A percentile compares a stretch with the other conserved stretches of the same genome.
These are phyloP conservation scores for Corylus heterophylla DNA, from an alignment of 306 rosid genomes.

Conservation along the genomic window DNA sequence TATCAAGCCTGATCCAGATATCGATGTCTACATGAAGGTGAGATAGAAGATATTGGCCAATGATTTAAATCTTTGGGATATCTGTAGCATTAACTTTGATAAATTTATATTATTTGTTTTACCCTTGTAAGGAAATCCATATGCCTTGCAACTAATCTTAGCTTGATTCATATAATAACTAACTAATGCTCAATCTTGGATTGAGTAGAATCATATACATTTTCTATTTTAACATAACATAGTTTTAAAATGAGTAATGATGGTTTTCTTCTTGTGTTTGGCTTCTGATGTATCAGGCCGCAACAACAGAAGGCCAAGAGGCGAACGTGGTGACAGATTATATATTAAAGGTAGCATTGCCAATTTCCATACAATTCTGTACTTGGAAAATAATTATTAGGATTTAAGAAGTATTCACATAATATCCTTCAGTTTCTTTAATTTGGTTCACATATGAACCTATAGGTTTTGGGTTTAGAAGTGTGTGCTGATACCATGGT, in stretches of 20 bases:
- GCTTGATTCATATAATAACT: neutral
- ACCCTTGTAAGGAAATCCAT: neutral
- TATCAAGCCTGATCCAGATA: constrained; percentile 45
- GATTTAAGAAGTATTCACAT: too few relatives aligned
- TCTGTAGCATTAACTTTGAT: neutral
- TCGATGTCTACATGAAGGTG: constrained; percentile 55
- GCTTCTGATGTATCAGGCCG: constrained; percentile 34
- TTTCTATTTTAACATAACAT: neutral
- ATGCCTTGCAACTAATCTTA: neutral
- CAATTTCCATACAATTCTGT: neutral
- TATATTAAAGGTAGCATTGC: constrained; percentile 39
- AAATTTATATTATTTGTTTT: neutral
- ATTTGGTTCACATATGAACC: neutral
- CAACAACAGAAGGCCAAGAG: constrained; percentile 37
- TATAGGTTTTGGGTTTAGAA: constrained; percentile 44
- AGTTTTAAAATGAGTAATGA: constrained; percentile 4
- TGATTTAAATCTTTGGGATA: neutral
- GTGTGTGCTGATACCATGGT: constrained; percentile 51
- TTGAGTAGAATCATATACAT: neutral
- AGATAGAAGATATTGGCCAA: neutral
- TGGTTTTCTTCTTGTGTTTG: constrained; percentile 18
- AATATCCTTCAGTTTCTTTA: neutral
- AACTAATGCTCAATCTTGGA: neutral
- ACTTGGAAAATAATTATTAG: neutral
- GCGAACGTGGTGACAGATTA: constrained; percentile 44